phyloP scores from a whole-genome alignment of 2,329 filamentous ascomycete species.

The Coleophoma crateriformis region DNA sequence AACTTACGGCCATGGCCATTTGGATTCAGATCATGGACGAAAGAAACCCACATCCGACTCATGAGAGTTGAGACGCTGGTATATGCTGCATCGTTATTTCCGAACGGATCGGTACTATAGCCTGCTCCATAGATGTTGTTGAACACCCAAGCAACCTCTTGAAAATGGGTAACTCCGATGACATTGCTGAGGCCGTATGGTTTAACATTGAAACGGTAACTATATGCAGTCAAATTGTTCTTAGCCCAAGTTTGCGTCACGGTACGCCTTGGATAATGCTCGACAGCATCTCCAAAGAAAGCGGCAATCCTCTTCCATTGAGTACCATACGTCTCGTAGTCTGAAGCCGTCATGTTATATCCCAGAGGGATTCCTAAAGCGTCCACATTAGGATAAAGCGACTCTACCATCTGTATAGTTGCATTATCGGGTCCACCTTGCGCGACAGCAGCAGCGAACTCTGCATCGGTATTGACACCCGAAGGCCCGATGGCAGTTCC shows the following conservation, averaged over 20 bases:
- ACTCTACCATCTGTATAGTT: background rate
- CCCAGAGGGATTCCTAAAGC: background rate
- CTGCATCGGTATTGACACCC: slow-evolving; percentile 22
- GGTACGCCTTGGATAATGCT: background rate
- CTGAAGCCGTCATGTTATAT: background rate
- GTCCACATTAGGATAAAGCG: slow-evolving; percentile 1
- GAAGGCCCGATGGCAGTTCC: slow-evolving; percentile 11
- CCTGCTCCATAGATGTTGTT: slow-evolving; percentile 3
- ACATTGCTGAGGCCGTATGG: background rate
- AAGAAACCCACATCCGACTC: slow-evolving; percentile 9
- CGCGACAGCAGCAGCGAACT: slow-evolving; percentile 15
- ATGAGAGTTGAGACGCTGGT: slow-evolving; percentile 6
- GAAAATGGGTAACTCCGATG: background rate
- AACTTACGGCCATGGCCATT: slow-evolving; percentile 1
- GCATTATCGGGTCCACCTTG: slow-evolving; percentile 4
- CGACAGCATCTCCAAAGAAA: slow-evolving; percentile 3
- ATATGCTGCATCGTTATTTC: background rate
- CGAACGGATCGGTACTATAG: background rate
- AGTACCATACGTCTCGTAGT: slow-evolving; percentile 2
- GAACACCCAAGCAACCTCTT: slow-evolving; percentile 5
- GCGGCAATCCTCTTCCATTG: slow-evolving; percentile 8
- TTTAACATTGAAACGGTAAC: background rate
- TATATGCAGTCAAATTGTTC: background rate
- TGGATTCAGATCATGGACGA: slow-evolving; percentile 9
- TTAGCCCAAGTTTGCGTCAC: background rate